Percentiles rank a stretch among this genome's conserved stretches.
phyloP scores from a whole-genome alignment of 208 protist species.

The Sergeia podlipaevii region DNA sequence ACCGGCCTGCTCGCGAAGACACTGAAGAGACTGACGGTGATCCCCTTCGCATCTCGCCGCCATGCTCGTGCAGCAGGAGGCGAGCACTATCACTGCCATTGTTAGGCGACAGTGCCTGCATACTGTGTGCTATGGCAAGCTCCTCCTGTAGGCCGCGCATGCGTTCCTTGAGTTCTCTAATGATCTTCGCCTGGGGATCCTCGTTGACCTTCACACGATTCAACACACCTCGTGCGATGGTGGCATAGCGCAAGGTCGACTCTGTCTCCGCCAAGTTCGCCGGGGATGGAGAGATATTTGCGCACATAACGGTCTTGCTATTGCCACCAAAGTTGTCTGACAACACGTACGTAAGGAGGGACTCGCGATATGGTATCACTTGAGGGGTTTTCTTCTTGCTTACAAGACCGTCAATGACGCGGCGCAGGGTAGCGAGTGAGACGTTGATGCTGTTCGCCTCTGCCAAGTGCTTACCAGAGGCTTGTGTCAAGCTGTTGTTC shows the following conservation, averaged over 20 bases:
- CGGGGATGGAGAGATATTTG: constrained; percentile 67
- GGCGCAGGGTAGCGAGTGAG: constrained; percentile 66
- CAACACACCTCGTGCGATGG: constrained; percentile 67
- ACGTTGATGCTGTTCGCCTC: constrained; percentile 79
- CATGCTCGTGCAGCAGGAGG: not conserved
- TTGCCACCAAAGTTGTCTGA: constrained; percentile 83
- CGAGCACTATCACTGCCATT: not conserved
- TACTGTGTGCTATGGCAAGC: constrained; percentile 9
- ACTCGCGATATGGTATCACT: constrained; percentile 77
- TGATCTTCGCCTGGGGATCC: constrained; percentile 64
- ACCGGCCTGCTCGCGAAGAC: no score
- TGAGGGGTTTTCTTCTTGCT: constrained; percentile 5
- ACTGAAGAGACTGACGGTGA: no score
- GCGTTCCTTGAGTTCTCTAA: constrained; percentile 77
- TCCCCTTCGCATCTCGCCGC: no score
- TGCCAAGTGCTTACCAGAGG: constrained; percentile 30
- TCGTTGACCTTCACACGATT: constrained; percentile 89
- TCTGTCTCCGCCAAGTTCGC: constrained; percentile 68
- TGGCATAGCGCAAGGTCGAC: constrained; percentile 81
- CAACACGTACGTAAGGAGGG: constrained; percentile 90
- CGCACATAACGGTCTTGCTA: constrained; percentile 80
- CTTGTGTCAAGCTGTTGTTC: not conserved
- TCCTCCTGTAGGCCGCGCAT: constrained; percentile 44
- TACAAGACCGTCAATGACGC: constrained; percentile 67
- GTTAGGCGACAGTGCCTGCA: not conserved